phyloP scores from a whole-genome alignment of 2,329 filamentous ascomycete species.

The Ophiosphaerella korrae region DNA sequence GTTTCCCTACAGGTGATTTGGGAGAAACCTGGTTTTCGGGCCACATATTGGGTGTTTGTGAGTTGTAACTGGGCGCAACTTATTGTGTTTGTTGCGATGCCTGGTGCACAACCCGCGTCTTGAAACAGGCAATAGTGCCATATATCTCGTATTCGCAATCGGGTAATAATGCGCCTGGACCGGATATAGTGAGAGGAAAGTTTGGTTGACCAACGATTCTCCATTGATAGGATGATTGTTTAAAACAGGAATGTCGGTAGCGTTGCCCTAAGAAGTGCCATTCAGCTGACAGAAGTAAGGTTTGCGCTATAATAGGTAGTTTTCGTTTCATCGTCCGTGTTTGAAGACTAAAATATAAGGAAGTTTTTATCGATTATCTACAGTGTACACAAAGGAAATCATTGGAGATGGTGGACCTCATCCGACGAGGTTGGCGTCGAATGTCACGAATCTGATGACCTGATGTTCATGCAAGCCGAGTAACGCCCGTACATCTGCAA shows the following conservation, averaged over 20 bases:
- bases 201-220: neutral
- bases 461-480: slow-evolving; percentile 1
- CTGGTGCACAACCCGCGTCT: neutral
- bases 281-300: slow-evolving; percentile 4
- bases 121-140: neutral
- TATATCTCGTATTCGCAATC: neutral
- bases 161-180: neutral
- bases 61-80: no score
- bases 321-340: slow-evolving; percentile 24
- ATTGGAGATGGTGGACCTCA: slow-evolving; percentile 11
- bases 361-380: slow-evolving; percentile 39
- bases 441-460: slow-evolving; percentile 1
- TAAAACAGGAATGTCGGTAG: neutral
- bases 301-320: slow-evolving; percentile 7
- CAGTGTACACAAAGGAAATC: neutral
- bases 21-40: no score
- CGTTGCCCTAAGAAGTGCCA: neutral
- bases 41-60: no score
- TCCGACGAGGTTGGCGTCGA: slow-evolving; percentile 5
- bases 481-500: neutral
- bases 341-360: slow-evolving; percentile 22
- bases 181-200: neutral
- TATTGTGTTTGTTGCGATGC: neutral
- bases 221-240: neutral
- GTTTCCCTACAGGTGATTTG: no score